Evolutionary conservation across 352 stramenopile genomes (phyloP).

Genomic region (Thraustochytrium striatum): DNA sequence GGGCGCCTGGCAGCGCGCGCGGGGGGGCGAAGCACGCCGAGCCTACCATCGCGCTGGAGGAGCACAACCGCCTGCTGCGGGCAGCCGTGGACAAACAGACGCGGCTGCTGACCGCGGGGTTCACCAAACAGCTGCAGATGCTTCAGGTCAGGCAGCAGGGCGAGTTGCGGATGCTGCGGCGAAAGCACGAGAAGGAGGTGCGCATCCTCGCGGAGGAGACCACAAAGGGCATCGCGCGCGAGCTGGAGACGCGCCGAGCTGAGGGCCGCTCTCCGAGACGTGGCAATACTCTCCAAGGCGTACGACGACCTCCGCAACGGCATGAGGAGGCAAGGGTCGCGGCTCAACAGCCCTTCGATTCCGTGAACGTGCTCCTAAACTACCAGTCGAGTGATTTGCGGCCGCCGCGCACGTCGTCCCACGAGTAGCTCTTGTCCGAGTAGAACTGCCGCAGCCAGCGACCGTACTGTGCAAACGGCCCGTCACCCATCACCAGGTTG

Average conservation of each 20-base stretch:
- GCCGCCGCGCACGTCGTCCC: background rate
- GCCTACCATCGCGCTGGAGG: background rate
- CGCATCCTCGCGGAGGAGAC: background rate
- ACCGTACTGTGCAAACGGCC: slow-evolving; percentile 9
- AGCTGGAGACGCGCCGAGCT: background rate
- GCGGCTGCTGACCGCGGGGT: background rate
- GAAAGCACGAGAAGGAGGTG: background rate
- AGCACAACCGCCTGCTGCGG: background rate
- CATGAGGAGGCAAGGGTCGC: no score
- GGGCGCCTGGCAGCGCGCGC: background rate
- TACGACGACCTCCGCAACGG: background rate
- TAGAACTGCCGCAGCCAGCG: background rate
- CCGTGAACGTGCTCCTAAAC: background rate
- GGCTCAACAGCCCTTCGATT: no score
- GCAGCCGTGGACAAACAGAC: background rate
- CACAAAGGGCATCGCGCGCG: background rate
- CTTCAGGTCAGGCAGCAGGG: background rate
- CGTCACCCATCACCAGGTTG: slow-evolving; percentile 6
- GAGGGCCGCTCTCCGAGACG: background rate
- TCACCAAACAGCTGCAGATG: background rate
- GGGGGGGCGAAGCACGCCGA: no score
- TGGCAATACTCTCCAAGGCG: background rate
- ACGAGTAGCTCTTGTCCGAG: slow-evolving; percentile 2
- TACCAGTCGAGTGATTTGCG: background rate
- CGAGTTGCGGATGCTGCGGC: background rate